Evolutionary conservation across 306 rosid species (phyloP).

Genomic region (Vigna mungo): DNA sequence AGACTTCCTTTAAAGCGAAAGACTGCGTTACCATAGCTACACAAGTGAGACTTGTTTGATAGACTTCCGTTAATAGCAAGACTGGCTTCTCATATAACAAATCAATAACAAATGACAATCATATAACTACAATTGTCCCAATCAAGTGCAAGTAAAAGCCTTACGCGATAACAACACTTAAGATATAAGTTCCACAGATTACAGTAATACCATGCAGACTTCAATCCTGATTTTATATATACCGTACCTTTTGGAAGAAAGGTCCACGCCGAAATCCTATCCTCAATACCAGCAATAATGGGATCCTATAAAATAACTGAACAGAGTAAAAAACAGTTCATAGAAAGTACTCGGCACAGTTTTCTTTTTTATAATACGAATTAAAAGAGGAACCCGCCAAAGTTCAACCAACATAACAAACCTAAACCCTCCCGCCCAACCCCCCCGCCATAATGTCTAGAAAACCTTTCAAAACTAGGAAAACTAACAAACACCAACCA

Average conservation of each 20-base stretch:
- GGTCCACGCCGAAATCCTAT: slow-evolving; percentile 91
- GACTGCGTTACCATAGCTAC: slow-evolving; percentile 13
- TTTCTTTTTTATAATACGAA: neutral
- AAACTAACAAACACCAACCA: slow-evolving; percentile 30
- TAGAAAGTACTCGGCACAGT: slow-evolving; percentile 15
- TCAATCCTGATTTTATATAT: slow-evolving; percentile 32
- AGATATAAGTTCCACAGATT: slow-evolving; percentile 23
- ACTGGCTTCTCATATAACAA: slow-evolving; percentile 10
- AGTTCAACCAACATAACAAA: slow-evolving; percentile 16
- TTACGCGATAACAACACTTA: slow-evolving; percentile 11
- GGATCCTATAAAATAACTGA: slow-evolving; percentile 69
- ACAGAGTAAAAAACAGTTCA: slow-evolving; percentile 39
- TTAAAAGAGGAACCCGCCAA: neutral
- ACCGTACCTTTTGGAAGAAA: slow-evolving; percentile 95
- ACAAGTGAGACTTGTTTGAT: neutral
- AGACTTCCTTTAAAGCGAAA: slow-evolving; percentile 33
- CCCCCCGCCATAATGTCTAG: neutral
- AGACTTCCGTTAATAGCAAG: slow-evolving; percentile 31
- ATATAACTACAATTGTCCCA: slow-evolving; percentile 10
- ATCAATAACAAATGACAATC: neutral
- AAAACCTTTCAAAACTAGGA: slow-evolving; percentile 4
- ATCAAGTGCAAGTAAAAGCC: slow-evolving; percentile 11
- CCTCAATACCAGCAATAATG: slow-evolving; percentile 93
- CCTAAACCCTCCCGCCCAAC: neutral
- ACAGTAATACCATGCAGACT: slow-evolving; percentile 13